A percentile compares a stretch with the other conserved stretches of the same genome.
Evolutionary conservation across 768 basidiomycete genomes (phyloP).

Genomic region (Lentinula aciculospora): DNA sequence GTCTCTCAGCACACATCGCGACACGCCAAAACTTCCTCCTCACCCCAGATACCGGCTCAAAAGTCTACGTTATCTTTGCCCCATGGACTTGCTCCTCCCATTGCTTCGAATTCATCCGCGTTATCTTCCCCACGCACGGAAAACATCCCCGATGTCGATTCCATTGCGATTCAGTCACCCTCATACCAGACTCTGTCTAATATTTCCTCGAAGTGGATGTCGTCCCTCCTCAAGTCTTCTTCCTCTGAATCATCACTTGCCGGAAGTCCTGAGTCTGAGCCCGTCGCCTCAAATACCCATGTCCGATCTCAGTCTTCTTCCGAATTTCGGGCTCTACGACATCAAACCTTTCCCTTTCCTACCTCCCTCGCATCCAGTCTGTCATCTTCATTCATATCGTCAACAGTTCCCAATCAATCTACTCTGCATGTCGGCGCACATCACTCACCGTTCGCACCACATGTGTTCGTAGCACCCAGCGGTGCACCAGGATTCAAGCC

Average conservation of each 20-base stretch:
- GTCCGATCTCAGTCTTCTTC: not conserved
- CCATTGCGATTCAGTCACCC: conserved; percentile 2
- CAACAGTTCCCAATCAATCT: conserved; percentile 13
- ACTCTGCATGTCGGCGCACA: conserved; percentile 6
- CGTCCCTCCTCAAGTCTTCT: conserved; percentile 32
- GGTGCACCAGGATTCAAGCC: conserved; percentile 81
- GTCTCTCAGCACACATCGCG: conserved; percentile 8
- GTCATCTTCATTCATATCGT: not conserved
- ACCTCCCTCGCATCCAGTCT: not conserved
- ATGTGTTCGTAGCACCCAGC: conserved; percentile 30
- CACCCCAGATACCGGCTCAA: conserved; percentile 27
- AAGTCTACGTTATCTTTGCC: conserved; percentile 20
- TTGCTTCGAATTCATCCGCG: conserved; percentile 19
- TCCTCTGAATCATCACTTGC: not conserved
- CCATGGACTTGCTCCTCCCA: conserved; percentile 12
- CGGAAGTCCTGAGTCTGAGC: not conserved
- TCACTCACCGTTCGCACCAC: conserved; percentile 38
- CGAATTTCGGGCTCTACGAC: not conserved
- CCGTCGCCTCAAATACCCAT: conserved; percentile 8
- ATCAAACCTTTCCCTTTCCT: conserved; percentile 1
- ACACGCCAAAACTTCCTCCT: conserved; percentile 20
- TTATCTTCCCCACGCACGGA: conserved; percentile 13
- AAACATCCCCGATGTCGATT: conserved; percentile 5
- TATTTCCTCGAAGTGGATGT: conserved; percentile 46
- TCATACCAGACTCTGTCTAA: conserved; percentile 39